Conservation (phyloP, 2,329 filamentous ascomycete genomes). For the Amylocarpus encephaloides region DNA sequence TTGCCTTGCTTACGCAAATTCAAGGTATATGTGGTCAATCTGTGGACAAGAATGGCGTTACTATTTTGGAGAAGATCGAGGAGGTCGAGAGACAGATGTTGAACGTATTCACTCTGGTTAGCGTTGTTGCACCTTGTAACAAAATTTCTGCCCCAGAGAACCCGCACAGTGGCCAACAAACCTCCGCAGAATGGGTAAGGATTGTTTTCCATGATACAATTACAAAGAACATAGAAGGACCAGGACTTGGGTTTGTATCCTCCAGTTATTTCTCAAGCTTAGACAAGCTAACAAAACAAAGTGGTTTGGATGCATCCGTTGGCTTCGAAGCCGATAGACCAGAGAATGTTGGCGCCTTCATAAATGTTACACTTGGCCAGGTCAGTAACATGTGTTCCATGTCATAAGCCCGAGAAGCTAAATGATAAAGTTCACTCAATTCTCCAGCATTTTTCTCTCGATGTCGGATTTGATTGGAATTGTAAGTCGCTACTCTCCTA, state of each 20-base stretch:
- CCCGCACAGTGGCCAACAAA: conserved; percentile 2
- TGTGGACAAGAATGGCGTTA: conserved; percentile 5
- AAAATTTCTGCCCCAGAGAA: background rate
- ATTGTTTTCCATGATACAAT: conserved; percentile 56
- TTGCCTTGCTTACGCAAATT: too few relatives aligned
- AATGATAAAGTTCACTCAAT: background rate
- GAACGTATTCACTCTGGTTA: conserved; percentile 1
- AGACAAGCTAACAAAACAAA: conserved; percentile 20
- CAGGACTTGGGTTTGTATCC: conserved; percentile 9
- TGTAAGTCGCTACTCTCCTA: background rate
- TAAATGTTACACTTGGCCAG: conserved; percentile 9
- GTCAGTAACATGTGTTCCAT: background rate
- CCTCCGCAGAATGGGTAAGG: conserved; percentile 50
- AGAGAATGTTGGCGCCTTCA: conserved; percentile 44
- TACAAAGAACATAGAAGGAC: conserved; percentile 38
- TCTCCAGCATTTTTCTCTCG: background rate
- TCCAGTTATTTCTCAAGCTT: background rate
- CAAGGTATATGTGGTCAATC: too few relatives aligned
- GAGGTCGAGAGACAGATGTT: conserved; percentile 6
- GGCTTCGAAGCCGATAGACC: conserved; percentile 3
- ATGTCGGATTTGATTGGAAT: background rate
- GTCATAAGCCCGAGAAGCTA: background rate
- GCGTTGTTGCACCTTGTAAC: conserved; percentile 4
- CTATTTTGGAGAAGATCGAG: conserved; percentile 6
- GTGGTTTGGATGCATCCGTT: conserved; percentile 46